Conservation (phyloP, 2,329 filamentous ascomycete genomes). For the Calonectria multiphialidica region DNA sequence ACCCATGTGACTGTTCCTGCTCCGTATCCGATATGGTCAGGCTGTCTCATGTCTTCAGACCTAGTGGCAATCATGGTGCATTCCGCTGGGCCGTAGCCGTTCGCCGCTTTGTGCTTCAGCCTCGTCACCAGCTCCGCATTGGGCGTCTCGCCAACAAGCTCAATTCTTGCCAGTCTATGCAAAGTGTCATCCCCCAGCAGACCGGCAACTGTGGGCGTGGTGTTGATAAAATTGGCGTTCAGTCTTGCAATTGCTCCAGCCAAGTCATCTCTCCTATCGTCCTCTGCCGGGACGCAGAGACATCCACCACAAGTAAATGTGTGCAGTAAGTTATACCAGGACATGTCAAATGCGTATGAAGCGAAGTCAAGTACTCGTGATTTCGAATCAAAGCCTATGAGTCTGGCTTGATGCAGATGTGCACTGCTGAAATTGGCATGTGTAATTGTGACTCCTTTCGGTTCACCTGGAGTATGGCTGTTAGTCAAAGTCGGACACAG, state of each 20-base stretch:
- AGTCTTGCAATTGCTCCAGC: slow-evolving; percentile 1
- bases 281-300: slow-evolving; percentile 21
- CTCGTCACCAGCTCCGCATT: slow-evolving; percentile 5
- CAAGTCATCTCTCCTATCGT: slow-evolving; percentile 5
- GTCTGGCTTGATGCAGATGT: slow-evolving; percentile 4
- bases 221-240: not conserved
- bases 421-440: not conserved
- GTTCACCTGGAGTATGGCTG: slow-evolving; percentile 1
- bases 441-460: not conserved
- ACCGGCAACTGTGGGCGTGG: slow-evolving; percentile 9
- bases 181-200: not conserved
- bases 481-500: slow-evolving; percentile 5
- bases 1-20: slow-evolving; percentile 1
- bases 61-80: not conserved
- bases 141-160: not conserved
- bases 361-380: slow-evolving; percentile 2
- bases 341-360: slow-evolving; percentile 22
- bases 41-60: not conserved
- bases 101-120: slow-evolving; percentile 5
- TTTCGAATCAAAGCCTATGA: not conserved
- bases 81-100: slow-evolving; percentile 15
- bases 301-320: slow-evolving; percentile 12
- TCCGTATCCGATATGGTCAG: not conserved
- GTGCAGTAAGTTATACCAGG: slow-evolving; percentile 2
- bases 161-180: not conserved